Evolutionary conservation across 306 rosid species (phyloP).

Genomic region (Dryas alaskensis): DNA sequence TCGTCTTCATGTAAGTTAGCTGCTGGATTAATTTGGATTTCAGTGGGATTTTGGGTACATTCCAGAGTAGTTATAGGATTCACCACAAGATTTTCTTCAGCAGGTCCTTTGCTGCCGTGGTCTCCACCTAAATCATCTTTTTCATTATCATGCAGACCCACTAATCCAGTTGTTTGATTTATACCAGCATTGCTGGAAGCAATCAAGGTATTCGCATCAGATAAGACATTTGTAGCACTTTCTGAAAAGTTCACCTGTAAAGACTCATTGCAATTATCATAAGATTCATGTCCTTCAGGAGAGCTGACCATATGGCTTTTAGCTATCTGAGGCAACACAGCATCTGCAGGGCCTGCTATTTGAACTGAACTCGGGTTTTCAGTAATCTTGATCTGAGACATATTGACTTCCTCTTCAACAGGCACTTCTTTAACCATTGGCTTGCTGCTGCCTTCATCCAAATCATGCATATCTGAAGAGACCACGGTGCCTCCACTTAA

Average conservation of each 20-base stretch:
- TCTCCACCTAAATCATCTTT: slow-evolving; percentile 31
- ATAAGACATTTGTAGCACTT: slow-evolving; percentile 17
- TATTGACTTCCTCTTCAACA: slow-evolving; percentile 36
- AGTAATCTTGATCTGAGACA: slow-evolving; percentile 28
- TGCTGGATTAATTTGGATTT: neutral
- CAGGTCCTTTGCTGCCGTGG: slow-evolving; percentile 25
- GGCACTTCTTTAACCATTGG: slow-evolving; percentile 31
- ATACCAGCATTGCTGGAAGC: slow-evolving; percentile 27
- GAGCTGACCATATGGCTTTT: slow-evolving; percentile 13
- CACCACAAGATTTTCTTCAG: slow-evolving; percentile 19
- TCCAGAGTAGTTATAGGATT: neutral
- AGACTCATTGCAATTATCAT: slow-evolving; percentile 21
- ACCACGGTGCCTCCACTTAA: slow-evolving; percentile 30
- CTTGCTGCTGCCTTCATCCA: slow-evolving; percentile 22
- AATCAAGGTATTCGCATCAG: slow-evolving; percentile 24
- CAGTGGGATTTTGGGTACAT: neutral
- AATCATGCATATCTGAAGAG: slow-evolving; percentile 34
- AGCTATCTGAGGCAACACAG: slow-evolving; percentile 32
- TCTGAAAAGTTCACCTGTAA: slow-evolving; percentile 24
- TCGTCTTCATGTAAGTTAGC: neutral
- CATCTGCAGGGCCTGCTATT: slow-evolving; percentile 29
- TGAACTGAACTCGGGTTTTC: slow-evolving; percentile 32
- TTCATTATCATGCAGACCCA: slow-evolving; percentile 21
- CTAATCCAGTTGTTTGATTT: slow-evolving; percentile 24
- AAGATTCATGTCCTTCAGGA: slow-evolving; percentile 37